Conservation (phyloP, 169 alveolate species). For the Plasmodium vinckei region DNA sequence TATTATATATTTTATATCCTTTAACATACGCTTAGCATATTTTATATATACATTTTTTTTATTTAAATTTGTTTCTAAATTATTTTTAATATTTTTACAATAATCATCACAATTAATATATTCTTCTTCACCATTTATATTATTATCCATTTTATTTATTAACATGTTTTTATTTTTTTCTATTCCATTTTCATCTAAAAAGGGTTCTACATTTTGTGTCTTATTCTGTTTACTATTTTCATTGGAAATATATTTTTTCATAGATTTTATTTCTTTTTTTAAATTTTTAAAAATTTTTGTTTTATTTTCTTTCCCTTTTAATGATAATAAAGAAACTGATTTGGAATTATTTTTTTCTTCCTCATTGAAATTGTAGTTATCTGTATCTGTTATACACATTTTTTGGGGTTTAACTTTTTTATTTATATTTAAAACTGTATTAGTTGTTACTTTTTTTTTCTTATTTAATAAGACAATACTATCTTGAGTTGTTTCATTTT, state of each 20-base stretch:
- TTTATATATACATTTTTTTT: conserved; percentile 22
- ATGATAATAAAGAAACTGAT: no score
- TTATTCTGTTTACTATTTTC: not conserved
- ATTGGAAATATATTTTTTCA: conserved; percentile 6
- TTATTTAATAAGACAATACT: not conserved
- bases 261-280: not conserved
- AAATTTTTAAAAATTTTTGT: conserved; percentile 11
- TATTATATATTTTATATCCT: conserved; percentile 24
- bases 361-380: not conserved
- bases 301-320: conserved; percentile 1
- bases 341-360: not conserved
- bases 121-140: not conserved
- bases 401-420: not conserved
- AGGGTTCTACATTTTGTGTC: no score
- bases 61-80: conserved; percentile 4
- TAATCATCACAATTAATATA: not conserved
- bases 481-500: no score
- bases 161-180: not conserved
- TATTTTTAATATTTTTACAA: conserved; percentile 7
- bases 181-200: not conserved
- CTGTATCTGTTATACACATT: not conserved
- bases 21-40: conserved; percentile 17
- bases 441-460: not conserved
- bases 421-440: not conserved
- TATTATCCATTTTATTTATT: not conserved